Conservation (phyloP, 352 stramenopile genomes). For the Pythium dissotocum region DNA sequence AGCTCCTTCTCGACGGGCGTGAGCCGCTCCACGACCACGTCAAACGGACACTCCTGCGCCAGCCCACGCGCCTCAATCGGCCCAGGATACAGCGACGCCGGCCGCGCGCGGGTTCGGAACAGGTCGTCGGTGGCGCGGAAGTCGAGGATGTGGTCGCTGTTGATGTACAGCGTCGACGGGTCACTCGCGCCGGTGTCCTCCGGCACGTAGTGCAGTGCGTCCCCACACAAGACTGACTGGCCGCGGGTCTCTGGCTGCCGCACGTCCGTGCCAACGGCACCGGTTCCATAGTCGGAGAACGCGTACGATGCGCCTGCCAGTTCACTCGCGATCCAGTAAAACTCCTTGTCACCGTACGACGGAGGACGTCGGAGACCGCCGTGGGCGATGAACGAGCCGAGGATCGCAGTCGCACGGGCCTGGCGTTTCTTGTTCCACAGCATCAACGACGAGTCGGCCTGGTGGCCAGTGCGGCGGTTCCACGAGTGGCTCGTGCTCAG, state of each 20-base stretch:
- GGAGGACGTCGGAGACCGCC: slow-evolving; percentile 32
- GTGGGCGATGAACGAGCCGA: slow-evolving; percentile 53
- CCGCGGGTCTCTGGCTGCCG: slow-evolving; percentile 28
- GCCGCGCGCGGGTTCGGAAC: slow-evolving; percentile 14
- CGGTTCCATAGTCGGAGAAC: slow-evolving; percentile 69
- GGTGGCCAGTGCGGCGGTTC: slow-evolving; percentile 65
- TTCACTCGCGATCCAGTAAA: slow-evolving; percentile 73
- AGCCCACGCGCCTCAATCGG: slow-evolving; percentile 10
- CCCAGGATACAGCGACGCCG: slow-evolving; percentile 18
- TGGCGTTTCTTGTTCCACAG: slow-evolving; percentile 75
- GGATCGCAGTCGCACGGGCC: slow-evolving; percentile 59
- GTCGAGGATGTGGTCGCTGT: slow-evolving; percentile 55
- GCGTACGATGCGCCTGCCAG: slow-evolving; percentile 64
- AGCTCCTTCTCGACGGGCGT: slow-evolving; percentile 6
- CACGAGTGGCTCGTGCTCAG: slow-evolving; percentile 63
- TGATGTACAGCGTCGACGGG: slow-evolving; percentile 56
- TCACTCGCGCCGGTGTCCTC: slow-evolving; percentile 12
- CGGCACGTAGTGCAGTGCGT: slow-evolving; percentile 62
- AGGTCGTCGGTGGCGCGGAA: slow-evolving; percentile 16
- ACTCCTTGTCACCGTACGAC: slow-evolving; percentile 76
- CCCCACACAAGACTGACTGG: slow-evolving; percentile 53
- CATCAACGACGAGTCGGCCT: slow-evolving; percentile 78
- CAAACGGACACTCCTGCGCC: slow-evolving; percentile 23
- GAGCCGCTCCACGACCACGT: slow-evolving; percentile 15
- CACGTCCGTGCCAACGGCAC: slow-evolving; percentile 46